Evolutionary conservation across 495 filamentous ascomycete species (phyloP), one percentile per base, ranked within the genome.

Genomic region (Hyaloscypha finlandica): DNA sequence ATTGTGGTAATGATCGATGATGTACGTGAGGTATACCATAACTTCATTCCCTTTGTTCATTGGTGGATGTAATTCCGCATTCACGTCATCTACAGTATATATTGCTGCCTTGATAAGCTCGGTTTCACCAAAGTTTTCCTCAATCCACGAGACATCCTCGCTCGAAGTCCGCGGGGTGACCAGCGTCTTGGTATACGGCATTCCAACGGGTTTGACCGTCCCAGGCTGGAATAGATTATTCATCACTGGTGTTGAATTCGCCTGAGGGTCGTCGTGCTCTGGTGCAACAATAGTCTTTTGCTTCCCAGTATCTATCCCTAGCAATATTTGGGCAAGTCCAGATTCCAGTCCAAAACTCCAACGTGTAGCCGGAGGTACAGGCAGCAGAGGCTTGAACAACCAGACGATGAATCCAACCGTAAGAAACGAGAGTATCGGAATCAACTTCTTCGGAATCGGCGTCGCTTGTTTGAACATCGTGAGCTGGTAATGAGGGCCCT

Each of bases 31-130:
- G 72, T 93, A 93, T 9, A 89, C 81, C 81, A 92, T 88, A 16
- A 88, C 90, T 74, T 94, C 90, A 69, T 92, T 86, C 12, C 90
- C 91, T 75, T 92, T 92, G 70, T 91, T 91, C 68, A 84, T 83
- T 0, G 88, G 89, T 3, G 89, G 86, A 72, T 90, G 88, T 5
- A 87, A 77, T 8, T 79, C 79, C 1, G 88, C 88, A 0, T 71
- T 76, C 14, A 83, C 81, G 70, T 91, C 85, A 68, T 93, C 83
- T 55, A 83, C 88, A 51, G 86, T 79, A 70, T 92, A 92, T 61
- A 66, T 30, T 3, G 33, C n/a, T 16, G 22, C 32, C 8, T 84
- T 52, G 22, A 70, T 61, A 20, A 6, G 25, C 2, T 63, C 52
- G 31, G 59, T 35, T 1, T 19, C 42, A 20, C 32, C 45, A 35